Evolutionary conservation across 495 filamentous ascomycete genomes (phyloP).

Genomic region (Peziza echinospora): DNA sequence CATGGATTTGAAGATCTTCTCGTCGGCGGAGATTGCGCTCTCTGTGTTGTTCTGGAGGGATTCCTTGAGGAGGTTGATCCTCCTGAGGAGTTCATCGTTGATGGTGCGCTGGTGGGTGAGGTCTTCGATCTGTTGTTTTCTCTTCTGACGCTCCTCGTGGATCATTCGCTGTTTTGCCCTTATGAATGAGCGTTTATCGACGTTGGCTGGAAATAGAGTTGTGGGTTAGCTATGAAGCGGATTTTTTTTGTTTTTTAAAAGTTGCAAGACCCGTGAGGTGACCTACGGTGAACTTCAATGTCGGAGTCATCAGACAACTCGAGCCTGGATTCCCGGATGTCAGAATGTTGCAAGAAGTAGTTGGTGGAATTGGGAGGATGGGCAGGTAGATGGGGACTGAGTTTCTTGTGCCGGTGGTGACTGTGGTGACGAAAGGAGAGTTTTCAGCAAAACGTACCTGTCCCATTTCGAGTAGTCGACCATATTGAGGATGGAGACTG

Average conservation of each 20-base stretch:
- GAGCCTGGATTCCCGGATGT: constrained; percentile 21
- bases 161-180: constrained; percentile 95
- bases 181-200: constrained; percentile 96
- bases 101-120: constrained; percentile 80
- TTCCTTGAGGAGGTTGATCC: constrained; percentile 55
- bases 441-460: constrained; percentile 13
- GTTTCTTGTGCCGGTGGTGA: background rate
- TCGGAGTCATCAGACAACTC: constrained; percentile 97
- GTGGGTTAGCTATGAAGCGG: background rate
- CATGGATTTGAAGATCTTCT: constrained; percentile 67
- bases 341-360: constrained; percentile 5
- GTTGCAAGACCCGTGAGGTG: too few relatives aligned
- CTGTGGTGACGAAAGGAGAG: background rate
- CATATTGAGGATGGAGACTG: too few relatives aligned
- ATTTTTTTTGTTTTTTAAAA: too few relatives aligned
- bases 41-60: constrained; percentile 33
- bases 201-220: constrained; percentile 37
- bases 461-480: constrained; percentile 21
- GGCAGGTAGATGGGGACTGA: background rate
- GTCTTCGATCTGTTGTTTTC: constrained; percentile 71
- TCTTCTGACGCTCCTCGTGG: constrained; percentile 64
- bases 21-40: constrained; percentile 46
- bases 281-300: constrained; percentile 67
- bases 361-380: background rate
- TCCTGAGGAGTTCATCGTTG: constrained; percentile 70